phyloP scores from a whole-genome alignment of 83 land plant species.

The Picea abies region DNA sequence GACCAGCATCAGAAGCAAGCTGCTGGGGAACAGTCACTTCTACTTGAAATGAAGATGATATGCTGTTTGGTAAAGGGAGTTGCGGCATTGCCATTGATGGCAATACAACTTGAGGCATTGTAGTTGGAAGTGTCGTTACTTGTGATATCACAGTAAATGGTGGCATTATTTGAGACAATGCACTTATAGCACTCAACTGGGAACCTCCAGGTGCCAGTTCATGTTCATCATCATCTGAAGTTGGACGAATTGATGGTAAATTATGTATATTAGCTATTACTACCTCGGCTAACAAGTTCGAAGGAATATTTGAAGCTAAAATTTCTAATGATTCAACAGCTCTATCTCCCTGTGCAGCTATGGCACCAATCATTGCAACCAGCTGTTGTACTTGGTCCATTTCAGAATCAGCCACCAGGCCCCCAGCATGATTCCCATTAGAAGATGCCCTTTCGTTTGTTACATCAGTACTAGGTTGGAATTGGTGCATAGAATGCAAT shows the following conservation, averaged over 20 bases:
- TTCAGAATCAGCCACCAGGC: constrained; percentile 29
- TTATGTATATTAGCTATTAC: constrained; percentile 87
- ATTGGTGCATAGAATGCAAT: background rate
- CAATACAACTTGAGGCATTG: no score
- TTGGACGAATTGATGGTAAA: constrained; percentile 59
- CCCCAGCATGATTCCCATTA: constrained; percentile 14
- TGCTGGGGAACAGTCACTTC: no score
- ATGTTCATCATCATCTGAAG: constrained; percentile 38
- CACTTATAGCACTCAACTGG: background rate
- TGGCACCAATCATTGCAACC: constrained; percentile 78
- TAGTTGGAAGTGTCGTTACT: no score
- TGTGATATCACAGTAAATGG: background rate
- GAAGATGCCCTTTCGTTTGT: constrained; percentile 19
- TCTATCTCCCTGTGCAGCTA: constrained; percentile 93
- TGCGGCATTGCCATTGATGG: no score
- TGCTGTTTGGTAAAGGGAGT: no score
- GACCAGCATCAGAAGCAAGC: no score
- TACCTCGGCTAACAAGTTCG: constrained; percentile 92
- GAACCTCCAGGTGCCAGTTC: background rate
- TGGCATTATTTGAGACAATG: background rate
- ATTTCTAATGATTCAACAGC: constrained; percentile 72
- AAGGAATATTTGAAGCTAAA: constrained; percentile 73
- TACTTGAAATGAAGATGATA: no score
- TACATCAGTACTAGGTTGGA: background rate
- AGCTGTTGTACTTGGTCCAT: constrained; percentile 70